These are phyloP conservation scores for Rhizopus delemar DNA, from an alignment of 371 early-diverging fungal species.

Conservation along the genomic window DNA sequence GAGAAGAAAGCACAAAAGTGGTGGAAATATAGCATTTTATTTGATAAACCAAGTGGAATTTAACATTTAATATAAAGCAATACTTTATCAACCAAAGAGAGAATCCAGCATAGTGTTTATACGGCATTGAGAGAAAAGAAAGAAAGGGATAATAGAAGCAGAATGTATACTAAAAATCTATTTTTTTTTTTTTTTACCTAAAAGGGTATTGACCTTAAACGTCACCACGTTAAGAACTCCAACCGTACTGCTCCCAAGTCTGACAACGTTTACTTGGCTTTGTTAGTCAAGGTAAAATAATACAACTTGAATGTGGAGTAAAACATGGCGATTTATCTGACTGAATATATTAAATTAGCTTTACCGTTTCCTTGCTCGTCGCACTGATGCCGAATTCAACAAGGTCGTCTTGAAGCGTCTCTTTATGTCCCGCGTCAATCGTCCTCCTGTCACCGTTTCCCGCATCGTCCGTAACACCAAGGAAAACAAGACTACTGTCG, in stretches of 20 bases:
- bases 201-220: constrained; percentile 95
- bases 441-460: constrained; percentile 84
- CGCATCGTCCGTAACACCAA: constrained; percentile 67
- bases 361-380: constrained; percentile 96
- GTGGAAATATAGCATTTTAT: too few species aligned
- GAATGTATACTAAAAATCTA: neutral
- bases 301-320: neutral
- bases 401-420: constrained; percentile 96
- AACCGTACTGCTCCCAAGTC: constrained; percentile 86
- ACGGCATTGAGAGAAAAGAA: neutral
- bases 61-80: neutral
- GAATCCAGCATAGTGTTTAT: constrained; percentile 3
- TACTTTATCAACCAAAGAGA: neutral
- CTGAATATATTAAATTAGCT: constrained; percentile 58
- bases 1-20: too few species aligned
- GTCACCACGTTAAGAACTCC: constrained; percentile 93
- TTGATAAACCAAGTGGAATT: neutral
- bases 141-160: neutral
- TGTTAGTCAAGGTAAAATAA: constrained; percentile 82
- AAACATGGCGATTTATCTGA: neutral
- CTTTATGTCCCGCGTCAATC: constrained; percentile 90
- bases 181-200: neutral
- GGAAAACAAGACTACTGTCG: constrained; percentile 76
- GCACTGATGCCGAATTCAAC: constrained; percentile 96
- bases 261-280: constrained; percentile 90